Evolutionary conservation across 495 filamentous ascomycete genomes (phyloP).

Genomic region (Aspergillus wentii): DNA sequence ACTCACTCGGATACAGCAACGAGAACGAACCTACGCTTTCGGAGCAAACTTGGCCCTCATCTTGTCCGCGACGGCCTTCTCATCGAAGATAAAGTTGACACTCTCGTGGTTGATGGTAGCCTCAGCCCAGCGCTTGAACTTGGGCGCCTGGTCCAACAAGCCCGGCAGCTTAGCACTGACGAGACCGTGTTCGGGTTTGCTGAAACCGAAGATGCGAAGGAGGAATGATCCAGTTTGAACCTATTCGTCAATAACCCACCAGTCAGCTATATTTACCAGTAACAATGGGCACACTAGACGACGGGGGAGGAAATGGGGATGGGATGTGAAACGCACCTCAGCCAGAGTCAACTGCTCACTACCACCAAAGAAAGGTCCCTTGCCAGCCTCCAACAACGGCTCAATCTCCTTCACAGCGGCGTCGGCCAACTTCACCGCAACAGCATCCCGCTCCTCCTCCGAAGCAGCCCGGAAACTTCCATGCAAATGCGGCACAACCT

Average conservation of each 20-base stretch:
- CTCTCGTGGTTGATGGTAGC: slow-evolving; percentile 59
- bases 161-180: slow-evolving; percentile 44
- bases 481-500: slow-evolving; percentile 47
- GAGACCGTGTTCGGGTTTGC: slow-evolving; percentile 44
- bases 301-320: background rate
- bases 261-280: too few relatives aligned
- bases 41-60: slow-evolving; percentile 21
- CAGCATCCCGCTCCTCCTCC: slow-evolving; percentile 32
- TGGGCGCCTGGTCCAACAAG: slow-evolving; percentile 51
- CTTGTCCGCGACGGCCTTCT: slow-evolving; percentile 22
- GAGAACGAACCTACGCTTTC: slow-evolving; percentile 18
- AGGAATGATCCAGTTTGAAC: slow-evolving; percentile 65
- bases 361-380: slow-evolving; percentile 77
- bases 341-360: slow-evolving; percentile 68
- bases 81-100: slow-evolving; percentile 62
- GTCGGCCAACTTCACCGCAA: slow-evolving; percentile 35
- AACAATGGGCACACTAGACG: too few relatives aligned
- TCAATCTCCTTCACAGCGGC: slow-evolving; percentile 69
- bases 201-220: slow-evolving; percentile 49
- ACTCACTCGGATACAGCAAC: too few relatives aligned
- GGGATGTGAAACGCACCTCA: slow-evolving; percentile 51
- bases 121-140: slow-evolving; percentile 63
- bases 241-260: slow-evolving; percentile 28
- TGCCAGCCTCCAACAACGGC: slow-evolving; percentile 55
- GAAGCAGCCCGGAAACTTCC: slow-evolving; percentile 32